Evolutionary conservation across 441 rosid species (phyloP).

Genomic region (Gossypium davidsonii): DNA sequence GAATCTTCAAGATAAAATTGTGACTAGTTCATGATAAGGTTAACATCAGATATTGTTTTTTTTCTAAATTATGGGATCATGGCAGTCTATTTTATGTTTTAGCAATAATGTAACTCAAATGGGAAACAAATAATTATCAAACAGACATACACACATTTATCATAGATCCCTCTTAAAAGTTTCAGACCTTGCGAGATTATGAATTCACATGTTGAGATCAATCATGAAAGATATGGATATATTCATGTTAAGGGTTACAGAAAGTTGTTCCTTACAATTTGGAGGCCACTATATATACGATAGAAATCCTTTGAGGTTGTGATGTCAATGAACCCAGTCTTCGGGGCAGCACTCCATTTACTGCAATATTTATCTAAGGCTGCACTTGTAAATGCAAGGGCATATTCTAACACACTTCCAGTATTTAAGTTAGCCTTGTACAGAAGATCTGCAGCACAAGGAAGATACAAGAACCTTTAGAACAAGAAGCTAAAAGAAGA

Average conservation of each 20-base stretch:
- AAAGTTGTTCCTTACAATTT: conserved; percentile 54
- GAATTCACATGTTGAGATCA: not conserved
- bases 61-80: not conserved
- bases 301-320: conserved; percentile 94
- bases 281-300: conserved; percentile 95
- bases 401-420: conserved; percentile 92
- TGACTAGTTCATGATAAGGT: not conserved
- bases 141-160: not conserved
- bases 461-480: conserved; percentile 12
- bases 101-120: too few relatives aligned
- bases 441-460: conserved; percentile 62
- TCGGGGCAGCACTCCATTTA: conserved; percentile 95
- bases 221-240: not conserved
- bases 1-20: not conserved
- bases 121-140: not conserved
- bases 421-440: conserved; percentile 90
- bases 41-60: not conserved
- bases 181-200: not conserved
- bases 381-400: conserved; percentile 97
- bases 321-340: conserved; percentile 92
- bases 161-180: not conserved
- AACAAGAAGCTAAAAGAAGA: conserved; percentile 15
- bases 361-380: conserved; percentile 89
- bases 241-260: not conserved
- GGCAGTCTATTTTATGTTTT: not conserved